Evolutionary conservation across 1,284 basidiomycete genomes (phyloP), one percentile per base, ranked within the genome.

Genomic region (Boletus subluridellus): DNA sequence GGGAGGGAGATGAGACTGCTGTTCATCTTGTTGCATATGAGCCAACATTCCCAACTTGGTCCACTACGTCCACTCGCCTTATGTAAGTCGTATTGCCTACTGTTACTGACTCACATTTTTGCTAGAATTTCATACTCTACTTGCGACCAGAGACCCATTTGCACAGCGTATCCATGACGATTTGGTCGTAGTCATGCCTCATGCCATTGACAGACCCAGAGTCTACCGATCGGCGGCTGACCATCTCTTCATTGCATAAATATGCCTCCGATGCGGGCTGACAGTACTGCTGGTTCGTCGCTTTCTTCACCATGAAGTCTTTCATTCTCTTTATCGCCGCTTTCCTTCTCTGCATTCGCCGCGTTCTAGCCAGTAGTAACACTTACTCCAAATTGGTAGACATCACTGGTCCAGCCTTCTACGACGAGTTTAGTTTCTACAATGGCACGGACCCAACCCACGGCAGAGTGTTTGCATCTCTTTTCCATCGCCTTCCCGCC

Each of bases 1-100:
- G 82, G 83, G 65, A 87, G 75, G 69, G 81, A 84, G 58, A 86
- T 73, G 28, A 50, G n/a, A 63, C 74, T 81, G 71, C 76, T 79
- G 62, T 63, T 61, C 69, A 69, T 70, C 53, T 34, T 39, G 17
- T 14, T n/a, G 14, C 11, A 24, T 42, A 42, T 5, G 21, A 6
- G n/a, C 39, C 5, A 5, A 14, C 34, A 35, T 11, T 11, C 41
- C 8, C 1, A 41, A 21, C 14, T 32, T 11, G 9, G 28, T 21
- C 17, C 17, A 21, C 30, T 14, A 32, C 7, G 3, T n/a, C 34
- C 30, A 34, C 6, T 38, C n/a, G 62, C 59, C 10, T 64, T 58
- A 67, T 42, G 49, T 66, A 55, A 67, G 11, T 11, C 28, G 21
- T 21, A 21, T 21, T 21, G 21, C 21, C 21, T 21, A 21, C 21